Evolutionary conservation across 1,139 yeast genomes (phyloP), one percentile per base, ranked within the genome.

Genomic region (Yamadazyma atlantica): DNA sequence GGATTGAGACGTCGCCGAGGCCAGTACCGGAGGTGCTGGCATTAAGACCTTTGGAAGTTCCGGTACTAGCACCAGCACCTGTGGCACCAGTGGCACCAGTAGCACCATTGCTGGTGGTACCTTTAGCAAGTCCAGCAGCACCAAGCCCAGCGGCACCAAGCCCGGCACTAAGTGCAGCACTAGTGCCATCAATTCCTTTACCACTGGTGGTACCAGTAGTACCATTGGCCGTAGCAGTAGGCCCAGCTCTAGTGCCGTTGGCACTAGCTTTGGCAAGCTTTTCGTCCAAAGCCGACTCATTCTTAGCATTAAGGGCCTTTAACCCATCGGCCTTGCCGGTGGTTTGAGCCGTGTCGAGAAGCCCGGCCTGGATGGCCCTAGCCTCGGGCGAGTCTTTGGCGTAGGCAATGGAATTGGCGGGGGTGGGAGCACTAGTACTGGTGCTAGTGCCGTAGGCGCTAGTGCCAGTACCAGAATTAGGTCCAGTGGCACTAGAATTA

Each of bases 381-480:
- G 33, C 33, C 13, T 30, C 30, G 3, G 30, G 30, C 4, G 30
- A 28, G n/a, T 28, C 30, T 11, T 28, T 28, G 3, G 19, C 19
- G n/a, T 28, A 28, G 3, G 30, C 22, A 12, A 18, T 18, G 9
- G 46, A 36, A 29, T 45, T 43, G n/a, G 43, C 43, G 14, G 49
- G 49, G 6, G 48, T 45, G 11, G 48, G 45, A 35, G 42, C 42
- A 16, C 24, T 26, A 4, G 29, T 36, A 22, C 45, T 38, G 9
- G 29, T 32, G n/a, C n/a, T n/a, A n/a, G n/a, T n/a, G n/a, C n/a
- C n/a, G n/a, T n/a, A n/a, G n/a, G n/a, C n/a, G n/a, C n/a, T n/a
- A n/a, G n/a, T n/a, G n/a, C n/a, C n/a, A n/a, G n/a, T n/a, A 14
- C 32, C 25, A 8, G 44, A 38, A 13, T 15, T 36, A 12, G 39